Conservation (phyloP, 1,284 basidiomycete genomes). For the Cryptococcus sp. region DNA sequence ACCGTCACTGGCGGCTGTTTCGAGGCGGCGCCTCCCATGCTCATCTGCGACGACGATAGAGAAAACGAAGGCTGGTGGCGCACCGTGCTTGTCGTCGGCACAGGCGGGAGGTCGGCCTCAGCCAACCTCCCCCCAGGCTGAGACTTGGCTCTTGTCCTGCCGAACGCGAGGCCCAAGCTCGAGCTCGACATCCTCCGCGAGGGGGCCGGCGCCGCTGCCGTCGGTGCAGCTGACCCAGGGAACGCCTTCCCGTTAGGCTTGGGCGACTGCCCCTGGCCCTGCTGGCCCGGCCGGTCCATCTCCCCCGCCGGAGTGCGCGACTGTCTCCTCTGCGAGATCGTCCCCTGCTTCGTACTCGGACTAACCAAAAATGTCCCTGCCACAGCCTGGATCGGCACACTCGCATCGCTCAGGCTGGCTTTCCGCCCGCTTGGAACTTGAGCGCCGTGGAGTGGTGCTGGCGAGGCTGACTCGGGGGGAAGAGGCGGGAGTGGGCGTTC, state of each 20-base stretch:
- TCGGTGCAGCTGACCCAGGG: too few relatives aligned
- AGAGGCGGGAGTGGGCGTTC: slow-evolving; percentile 1
- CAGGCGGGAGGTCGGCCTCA: slow-evolving; percentile 8
- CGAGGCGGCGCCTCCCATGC: neutral
- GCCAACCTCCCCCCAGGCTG: slow-evolving; percentile 40
- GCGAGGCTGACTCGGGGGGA: neutral
- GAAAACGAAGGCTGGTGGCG: slow-evolving; percentile 26
- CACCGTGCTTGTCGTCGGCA: slow-evolving; percentile 4
- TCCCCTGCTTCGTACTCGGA: slow-evolving; percentile 32
- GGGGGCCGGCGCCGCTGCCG: too few relatives aligned
- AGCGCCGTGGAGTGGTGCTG: too few relatives aligned
- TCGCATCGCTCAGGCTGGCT: slow-evolving; percentile 9
- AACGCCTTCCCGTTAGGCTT: too few relatives aligned
- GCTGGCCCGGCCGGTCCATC: too few relatives aligned
- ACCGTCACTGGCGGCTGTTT: neutral
- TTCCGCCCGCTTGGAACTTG: slow-evolving; percentile 3
- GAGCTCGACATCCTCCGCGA: neutral
- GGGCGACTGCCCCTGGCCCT: too few relatives aligned
- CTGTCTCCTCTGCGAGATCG: slow-evolving; percentile 39
- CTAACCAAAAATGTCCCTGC: slow-evolving; percentile 25
- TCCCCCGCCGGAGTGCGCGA: slow-evolving; percentile 9
- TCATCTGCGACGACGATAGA: slow-evolving; percentile 12
- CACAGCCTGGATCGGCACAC: slow-evolving; percentile 2
- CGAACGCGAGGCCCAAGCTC: neutral
- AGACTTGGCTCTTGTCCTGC: slow-evolving; percentile 31